Conservation (phyloP, 352 stramenopile species). For the Phytophthora ramorum region DNA sequence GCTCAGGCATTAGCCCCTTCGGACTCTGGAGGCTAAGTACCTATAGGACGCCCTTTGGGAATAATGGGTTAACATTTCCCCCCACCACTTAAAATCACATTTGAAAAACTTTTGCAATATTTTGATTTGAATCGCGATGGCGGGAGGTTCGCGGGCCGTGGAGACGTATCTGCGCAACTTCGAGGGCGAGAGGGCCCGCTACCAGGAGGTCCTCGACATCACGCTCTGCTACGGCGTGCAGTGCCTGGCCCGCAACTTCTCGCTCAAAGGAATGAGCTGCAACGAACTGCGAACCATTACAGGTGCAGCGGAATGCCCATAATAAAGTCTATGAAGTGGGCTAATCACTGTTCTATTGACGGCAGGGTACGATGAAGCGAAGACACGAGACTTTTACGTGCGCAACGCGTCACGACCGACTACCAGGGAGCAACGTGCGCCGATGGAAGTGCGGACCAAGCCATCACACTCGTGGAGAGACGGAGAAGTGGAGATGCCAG, state of each 20-base stretch:
- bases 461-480: constrained; percentile 74
- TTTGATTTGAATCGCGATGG: constrained; percentile 35
- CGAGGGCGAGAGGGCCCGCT: constrained; percentile 43
- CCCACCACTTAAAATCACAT: background rate
- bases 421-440: constrained; percentile 10
- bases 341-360: background rate
- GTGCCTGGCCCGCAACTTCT: constrained; percentile 72
- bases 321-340: background rate
- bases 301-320: constrained; percentile 22
- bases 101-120: background rate
- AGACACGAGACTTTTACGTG: constrained; percentile 71
- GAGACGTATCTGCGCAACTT: constrained; percentile 82
- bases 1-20: too few relatives aligned
- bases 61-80: constrained; percentile 11
- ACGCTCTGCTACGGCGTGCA: constrained; percentile 77
- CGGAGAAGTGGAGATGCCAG: constrained; percentile 47
- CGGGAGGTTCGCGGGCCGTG: constrained; percentile 43
- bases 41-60: too few relatives aligned
- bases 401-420: constrained; percentile 37
- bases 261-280: constrained; percentile 65
- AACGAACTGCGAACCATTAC: constrained; percentile 68
- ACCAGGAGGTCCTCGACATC: constrained; percentile 73
- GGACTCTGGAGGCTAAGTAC: too few relatives aligned
- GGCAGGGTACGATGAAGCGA: constrained; percentile 54
- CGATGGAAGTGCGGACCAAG: constrained; percentile 52